These are phyloP conservation scores for Phaseolus coccineus DNA, from an alignment of 331 rosid species.

Conservation along the genomic window DNA sequence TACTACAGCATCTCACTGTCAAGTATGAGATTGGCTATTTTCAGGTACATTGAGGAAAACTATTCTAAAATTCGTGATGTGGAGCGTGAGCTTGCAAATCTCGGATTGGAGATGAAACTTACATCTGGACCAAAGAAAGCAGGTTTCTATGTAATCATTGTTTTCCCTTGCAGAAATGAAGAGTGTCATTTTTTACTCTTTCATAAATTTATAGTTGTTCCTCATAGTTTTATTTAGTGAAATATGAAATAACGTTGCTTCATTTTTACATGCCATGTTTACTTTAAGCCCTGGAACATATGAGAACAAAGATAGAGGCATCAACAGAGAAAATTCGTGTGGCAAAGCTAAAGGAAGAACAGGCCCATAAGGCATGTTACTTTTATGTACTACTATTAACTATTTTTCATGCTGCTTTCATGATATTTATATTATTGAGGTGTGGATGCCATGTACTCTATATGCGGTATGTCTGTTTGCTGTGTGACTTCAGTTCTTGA, in stretches of 20 bases:
- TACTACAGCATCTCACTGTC: too few species aligned
- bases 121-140: conserved; percentile 97
- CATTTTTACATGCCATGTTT: conserved; percentile 41
- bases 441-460: background rate
- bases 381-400: conserved; percentile 6
- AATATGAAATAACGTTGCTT: conserved; percentile 46
- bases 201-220: conserved; percentile 10
- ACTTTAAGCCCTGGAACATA: conserved; percentile 77
- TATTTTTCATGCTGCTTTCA: conserved; percentile 35
- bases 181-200: conserved; percentile 40
- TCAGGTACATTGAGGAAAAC: conserved; percentile 87
- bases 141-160: conserved; percentile 58
- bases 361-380: conserved; percentile 67
- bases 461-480: background rate
- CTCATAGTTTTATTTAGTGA: conserved; percentile 28
- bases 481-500: conserved; percentile 29
- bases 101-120: conserved; percentile 84
- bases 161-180: conserved; percentile 25
- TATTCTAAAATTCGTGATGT: conserved; percentile 94
- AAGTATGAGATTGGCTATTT: background rate
- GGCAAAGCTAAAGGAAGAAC: conserved; percentile 86
- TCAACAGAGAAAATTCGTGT: conserved; percentile 74
- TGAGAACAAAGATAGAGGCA: conserved; percentile 88
- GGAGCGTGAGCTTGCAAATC: conserved; percentile 81
- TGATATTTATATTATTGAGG: conserved; percentile 21